Conservation (phyloP, 2,329 filamentous ascomycete species). For the Chalara sp. region DNA sequence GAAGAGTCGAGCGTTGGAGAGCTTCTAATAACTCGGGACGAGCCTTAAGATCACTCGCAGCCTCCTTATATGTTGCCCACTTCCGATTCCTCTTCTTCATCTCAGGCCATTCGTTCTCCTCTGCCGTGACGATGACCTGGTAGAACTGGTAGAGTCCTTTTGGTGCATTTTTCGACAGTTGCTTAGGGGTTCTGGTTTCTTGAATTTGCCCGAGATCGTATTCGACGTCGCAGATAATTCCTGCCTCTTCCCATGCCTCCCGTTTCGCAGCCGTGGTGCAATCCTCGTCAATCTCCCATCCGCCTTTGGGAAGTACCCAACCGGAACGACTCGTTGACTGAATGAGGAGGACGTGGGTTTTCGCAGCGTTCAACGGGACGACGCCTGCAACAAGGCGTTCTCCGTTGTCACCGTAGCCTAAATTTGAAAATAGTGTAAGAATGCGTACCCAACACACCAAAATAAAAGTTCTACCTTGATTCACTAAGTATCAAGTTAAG, state of each 20-base stretch:
- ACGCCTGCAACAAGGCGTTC: slow-evolving; percentile 93
- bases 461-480: no score
- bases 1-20: slow-evolving; percentile 57
- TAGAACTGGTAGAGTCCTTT: slow-evolving; percentile 71
- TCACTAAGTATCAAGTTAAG: no score
- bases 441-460: slow-evolving; percentile 8
- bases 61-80: slow-evolving; percentile 84
- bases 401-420: slow-evolving; percentile 88
- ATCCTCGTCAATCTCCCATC: slow-evolving; percentile 92
- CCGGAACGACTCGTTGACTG: slow-evolving; percentile 85
- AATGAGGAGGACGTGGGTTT: slow-evolving; percentile 83
- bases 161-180: slow-evolving; percentile 54
- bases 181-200: slow-evolving; percentile 77
- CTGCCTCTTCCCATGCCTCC: slow-evolving; percentile 97
- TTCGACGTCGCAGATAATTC: slow-evolving; percentile 78
- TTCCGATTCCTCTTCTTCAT: slow-evolving; percentile 81
- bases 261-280: slow-evolving; percentile 78
- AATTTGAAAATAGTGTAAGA: slow-evolving; percentile 22
- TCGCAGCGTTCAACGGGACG: slow-evolving; percentile 81
- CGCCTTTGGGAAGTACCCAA: slow-evolving; percentile 96
- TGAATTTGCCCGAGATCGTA: slow-evolving; percentile 81
- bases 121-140: slow-evolving; percentile 80
- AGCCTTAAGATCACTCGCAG: slow-evolving; percentile 66
- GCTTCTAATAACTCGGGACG: slow-evolving; percentile 87
- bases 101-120: slow-evolving; percentile 89